Evolutionary conservation across 2,329 filamentous ascomycete genomes (phyloP), one percentile per base, ranked within the genome.

Genomic region (Monilinia fructigena): DNA sequence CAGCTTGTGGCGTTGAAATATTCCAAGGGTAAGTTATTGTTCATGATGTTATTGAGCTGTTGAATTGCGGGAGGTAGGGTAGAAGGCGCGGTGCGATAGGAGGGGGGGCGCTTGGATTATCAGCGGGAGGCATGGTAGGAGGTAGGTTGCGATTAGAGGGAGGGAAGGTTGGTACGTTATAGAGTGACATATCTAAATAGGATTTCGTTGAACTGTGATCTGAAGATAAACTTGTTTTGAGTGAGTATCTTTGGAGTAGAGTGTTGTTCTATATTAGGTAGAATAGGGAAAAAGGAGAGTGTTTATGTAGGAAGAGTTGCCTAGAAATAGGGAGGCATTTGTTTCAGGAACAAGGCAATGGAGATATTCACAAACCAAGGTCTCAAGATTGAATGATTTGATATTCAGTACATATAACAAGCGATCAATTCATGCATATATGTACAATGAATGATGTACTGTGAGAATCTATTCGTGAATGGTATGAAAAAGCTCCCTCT

Each of bases 361-460:
- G 11, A 42, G 4, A 56, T 26, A 56, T 56, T 58, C 55, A 45
- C 38, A 56, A 55, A 8, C 18, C 23, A 1, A 23, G 3, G 23
- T 6, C 18, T 26, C 3, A n/a, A 26, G 1, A 23, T 38, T 14
- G n/a, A 55, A 55, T 26, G 16, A 23, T 42, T 14, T 12, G 0
- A 28, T 18, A 20, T 20, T 3, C 14, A 20, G 4, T 11, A 4
- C 7, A 58, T 8, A 35, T 35, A 35, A 3, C 5, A 35, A 5
- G 31, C 4, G 7, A 35, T 7, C n/a, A n/a, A n/a, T 47, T 0
- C 1, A 4, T 31, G 8, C 10, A 14, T 1, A 14, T 1, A 8
- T 2, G 10, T 31, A 18, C 4, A 5, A 4, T n/a, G 7, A 31
- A 11, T 59, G 1, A 20, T n/a, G 28, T 28, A 12, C 5, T 7